These are phyloP conservation scores for Solanum infundibuliforme DNA, from an alignment of 257 asterid genomes.

Conservation along the genomic window DNA sequence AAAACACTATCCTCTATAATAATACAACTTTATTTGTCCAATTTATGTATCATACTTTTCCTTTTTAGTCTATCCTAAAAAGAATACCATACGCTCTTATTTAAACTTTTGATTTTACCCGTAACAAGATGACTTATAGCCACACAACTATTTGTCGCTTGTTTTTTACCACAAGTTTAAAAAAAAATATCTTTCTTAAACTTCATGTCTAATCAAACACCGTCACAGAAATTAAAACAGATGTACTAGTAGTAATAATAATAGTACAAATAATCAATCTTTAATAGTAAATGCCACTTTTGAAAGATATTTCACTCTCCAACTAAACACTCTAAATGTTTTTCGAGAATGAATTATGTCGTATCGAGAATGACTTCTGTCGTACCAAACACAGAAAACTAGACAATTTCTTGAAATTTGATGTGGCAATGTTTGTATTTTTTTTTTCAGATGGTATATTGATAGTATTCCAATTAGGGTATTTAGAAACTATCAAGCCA, in stretches of 20 bases:
- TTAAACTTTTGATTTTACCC: neutral
- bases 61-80: too few species aligned
- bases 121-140: neutral
- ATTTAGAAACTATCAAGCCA: constrained; percentile 31
- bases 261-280: neutral
- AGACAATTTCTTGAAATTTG: neutral
- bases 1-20: neutral
- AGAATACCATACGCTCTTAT: too few species aligned
- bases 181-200: too few species aligned
- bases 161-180: too few species aligned
- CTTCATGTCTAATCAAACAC: too few species aligned
- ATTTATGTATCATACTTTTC: neutral
- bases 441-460: constrained; percentile 53
- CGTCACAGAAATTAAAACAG: too few species aligned
- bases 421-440: neutral
- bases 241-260: too few species aligned
- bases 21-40: neutral
- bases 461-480: constrained; percentile 69
- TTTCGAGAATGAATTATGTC: accelerated
- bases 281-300: neutral
- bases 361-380: accelerated
- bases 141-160: neutral
- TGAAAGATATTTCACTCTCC: neutral
- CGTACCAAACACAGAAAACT: neutral
- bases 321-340: neutral